Evolutionary conservation across 2,329 filamentous ascomycete genomes (phyloP).

Genomic region (Pseudodiploospora longispora): DNA sequence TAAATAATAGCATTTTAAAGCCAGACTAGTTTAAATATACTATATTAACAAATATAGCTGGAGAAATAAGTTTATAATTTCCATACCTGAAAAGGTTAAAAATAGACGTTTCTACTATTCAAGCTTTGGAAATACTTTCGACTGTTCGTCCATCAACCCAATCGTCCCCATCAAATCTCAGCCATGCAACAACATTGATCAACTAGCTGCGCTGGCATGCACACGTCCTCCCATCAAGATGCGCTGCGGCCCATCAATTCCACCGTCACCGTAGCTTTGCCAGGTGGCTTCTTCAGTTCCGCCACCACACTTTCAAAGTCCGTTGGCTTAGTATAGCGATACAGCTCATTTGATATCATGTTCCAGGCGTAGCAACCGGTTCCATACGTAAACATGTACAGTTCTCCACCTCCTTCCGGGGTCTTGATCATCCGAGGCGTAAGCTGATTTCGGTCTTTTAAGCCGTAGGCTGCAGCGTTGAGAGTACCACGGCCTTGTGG

Average conservation of each 20-base stretch:
- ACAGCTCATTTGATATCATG: slow-evolving; percentile 3
- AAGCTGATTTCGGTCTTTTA: background rate
- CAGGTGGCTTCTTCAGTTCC: slow-evolving; percentile 4
- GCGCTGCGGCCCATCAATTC: background rate
- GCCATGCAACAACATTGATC: too few relatives aligned
- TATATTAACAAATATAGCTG: too few relatives aligned
- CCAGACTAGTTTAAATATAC: too few relatives aligned
- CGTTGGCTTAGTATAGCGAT: slow-evolving; percentile 2
- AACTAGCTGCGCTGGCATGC: too few relatives aligned
- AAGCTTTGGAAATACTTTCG: too few relatives aligned
- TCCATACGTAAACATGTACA: slow-evolving; percentile 2
- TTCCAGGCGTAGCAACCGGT: slow-evolving; percentile 4
- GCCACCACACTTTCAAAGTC: background rate
- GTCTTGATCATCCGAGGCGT: slow-evolving; percentile 4
- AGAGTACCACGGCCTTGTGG: slow-evolving; percentile 1
- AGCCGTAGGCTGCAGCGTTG: background rate
- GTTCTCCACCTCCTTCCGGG: background rate
- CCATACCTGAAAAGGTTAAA: too few relatives aligned
- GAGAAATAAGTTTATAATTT: too few relatives aligned
- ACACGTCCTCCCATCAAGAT: too few relatives aligned
- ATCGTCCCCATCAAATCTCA: too few relatives aligned
- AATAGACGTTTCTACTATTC: too few relatives aligned
- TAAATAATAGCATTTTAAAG: too few relatives aligned
- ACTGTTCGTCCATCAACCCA: too few relatives aligned
- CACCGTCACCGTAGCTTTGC: background rate